Evolutionary conservation across 495 filamentous ascomycete species (phyloP).

Genomic region (Umbilicaria muhlenbergii): DNA sequence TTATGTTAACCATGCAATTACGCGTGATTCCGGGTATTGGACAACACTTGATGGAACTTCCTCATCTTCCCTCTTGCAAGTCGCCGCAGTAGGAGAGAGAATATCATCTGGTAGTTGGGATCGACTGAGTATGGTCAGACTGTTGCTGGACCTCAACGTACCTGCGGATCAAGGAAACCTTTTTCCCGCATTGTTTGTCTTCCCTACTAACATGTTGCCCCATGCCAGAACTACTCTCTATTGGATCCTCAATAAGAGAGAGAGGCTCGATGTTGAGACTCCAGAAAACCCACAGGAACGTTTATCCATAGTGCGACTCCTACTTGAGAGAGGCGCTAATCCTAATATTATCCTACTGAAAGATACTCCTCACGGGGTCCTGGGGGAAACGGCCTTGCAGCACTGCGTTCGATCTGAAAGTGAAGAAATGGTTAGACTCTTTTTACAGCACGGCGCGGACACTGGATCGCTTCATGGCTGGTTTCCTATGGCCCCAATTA

Average conservation of each 20-base stretch:
- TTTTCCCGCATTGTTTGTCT: too few species aligned
- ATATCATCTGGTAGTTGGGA: background rate
- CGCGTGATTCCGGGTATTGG: too few species aligned
- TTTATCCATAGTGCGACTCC: background rate
- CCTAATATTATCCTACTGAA: background rate
- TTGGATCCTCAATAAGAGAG: background rate
- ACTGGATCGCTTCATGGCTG: too few species aligned
- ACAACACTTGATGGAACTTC: too few species aligned
- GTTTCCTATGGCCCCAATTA: too few species aligned
- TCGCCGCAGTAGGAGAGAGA: too few species aligned
- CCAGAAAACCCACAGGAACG: background rate
- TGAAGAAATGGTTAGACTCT: constrained; percentile 1
- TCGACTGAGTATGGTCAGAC: background rate
- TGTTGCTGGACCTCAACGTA: background rate
- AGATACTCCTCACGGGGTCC: background rate
- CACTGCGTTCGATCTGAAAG: constrained; percentile 1
- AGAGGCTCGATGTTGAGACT: background rate
- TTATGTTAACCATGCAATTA: too few species aligned
- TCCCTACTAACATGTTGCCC: background rate
- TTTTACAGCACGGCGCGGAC: constrained; percentile 1
- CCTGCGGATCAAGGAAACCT: background rate
- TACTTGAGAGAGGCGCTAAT: background rate
- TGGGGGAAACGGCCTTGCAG: background rate
- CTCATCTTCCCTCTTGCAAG: too few species aligned
- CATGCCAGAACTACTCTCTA: background rate